A percentile compares a stretch with the other conserved stretches of the same genome.
Conservation (phyloP, 352 stramenopile genomes). For the Globisporangium ultimum region DNA sequence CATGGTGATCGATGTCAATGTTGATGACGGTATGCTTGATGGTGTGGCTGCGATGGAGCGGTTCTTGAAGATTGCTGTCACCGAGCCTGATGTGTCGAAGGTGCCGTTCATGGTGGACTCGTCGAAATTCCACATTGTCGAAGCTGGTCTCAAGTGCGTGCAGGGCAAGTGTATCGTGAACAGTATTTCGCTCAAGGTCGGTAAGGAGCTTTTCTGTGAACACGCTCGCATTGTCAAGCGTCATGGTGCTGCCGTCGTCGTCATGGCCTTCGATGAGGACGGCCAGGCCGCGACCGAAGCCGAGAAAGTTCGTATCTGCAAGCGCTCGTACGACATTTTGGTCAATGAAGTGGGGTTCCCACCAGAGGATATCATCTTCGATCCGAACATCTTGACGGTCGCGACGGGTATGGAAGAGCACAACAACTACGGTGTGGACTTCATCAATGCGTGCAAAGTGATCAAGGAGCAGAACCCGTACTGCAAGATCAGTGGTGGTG, state of each 20-base stretch:
- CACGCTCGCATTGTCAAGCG: slow-evolving; percentile 94
- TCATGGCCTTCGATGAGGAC: slow-evolving; percentile 98
- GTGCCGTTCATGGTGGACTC: slow-evolving; percentile 98
- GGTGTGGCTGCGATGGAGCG: slow-evolving; percentile 95
- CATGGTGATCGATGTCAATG: slow-evolving; percentile 98
- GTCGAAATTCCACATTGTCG: slow-evolving; percentile 97
- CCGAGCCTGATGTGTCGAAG: slow-evolving; percentile 94
- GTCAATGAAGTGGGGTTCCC: slow-evolving; percentile 93
- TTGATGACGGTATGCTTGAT: slow-evolving; percentile 97
- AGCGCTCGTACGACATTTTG: slow-evolving; percentile 97
- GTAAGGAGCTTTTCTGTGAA: slow-evolving; percentile 94
- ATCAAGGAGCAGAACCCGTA: slow-evolving; percentile 97
- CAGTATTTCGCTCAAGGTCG: slow-evolving; percentile 97
- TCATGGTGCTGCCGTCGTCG: slow-evolving; percentile 93
- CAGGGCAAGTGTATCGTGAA: slow-evolving; percentile 98
- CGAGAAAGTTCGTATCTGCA: slow-evolving; percentile 97
- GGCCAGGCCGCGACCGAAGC: slow-evolving; percentile 93
- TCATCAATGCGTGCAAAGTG: slow-evolving; percentile 92
- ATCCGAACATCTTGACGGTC: slow-evolving; percentile 97
- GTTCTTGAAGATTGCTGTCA: slow-evolving; percentile 97
- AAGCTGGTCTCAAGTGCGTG: slow-evolving; percentile 96
- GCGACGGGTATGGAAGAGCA: slow-evolving; percentile 98
- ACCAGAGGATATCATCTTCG: slow-evolving; percentile 98
- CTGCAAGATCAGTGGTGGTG: slow-evolving; percentile 94
- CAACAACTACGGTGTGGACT: slow-evolving; percentile 97